phyloP scores from a whole-genome alignment of 2,329 filamentous ascomycete genomes.

The Pseudogymnoascus sp. region DNA sequence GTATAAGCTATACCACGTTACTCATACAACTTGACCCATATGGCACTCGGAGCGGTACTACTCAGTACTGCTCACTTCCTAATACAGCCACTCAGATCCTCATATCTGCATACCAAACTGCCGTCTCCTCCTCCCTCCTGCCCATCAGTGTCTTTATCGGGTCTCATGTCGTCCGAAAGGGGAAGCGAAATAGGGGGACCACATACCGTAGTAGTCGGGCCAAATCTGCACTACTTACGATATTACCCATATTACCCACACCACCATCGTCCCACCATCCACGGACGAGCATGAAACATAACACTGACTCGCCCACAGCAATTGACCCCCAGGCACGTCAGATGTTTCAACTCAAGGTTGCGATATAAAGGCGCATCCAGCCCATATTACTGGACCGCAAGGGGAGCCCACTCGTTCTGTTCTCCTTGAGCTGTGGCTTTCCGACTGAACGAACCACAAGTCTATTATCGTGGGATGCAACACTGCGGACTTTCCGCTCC shows the following conservation, averaged over 20 bases:
- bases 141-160: not conserved
- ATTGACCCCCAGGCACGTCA: not conserved
- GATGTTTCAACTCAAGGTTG: not conserved
- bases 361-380: conserved; percentile 2
- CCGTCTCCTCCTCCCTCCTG: not conserved
- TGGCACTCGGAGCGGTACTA: not conserved
- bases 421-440: not conserved
- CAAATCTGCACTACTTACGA: not conserved
- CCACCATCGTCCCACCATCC: conserved; percentile 1
- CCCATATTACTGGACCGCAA: not conserved
- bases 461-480: not conserved
- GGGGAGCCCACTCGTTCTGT: not conserved
- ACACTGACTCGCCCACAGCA: not conserved
- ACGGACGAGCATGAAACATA: not conserved
- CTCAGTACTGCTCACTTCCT: not conserved
- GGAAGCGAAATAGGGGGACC: not conserved
- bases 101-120: not conserved
- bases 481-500: not conserved
- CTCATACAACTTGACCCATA: not conserved
- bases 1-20: not conserved
- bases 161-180: not conserved
- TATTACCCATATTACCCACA: conserved; percentile 6
- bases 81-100: not conserved
- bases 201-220: not conserved
- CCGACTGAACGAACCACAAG: not conserved